These are phyloP conservation scores for Suillus americanus DNA, from an alignment of 768 basidiomycete species.

Conservation along the genomic window DNA sequence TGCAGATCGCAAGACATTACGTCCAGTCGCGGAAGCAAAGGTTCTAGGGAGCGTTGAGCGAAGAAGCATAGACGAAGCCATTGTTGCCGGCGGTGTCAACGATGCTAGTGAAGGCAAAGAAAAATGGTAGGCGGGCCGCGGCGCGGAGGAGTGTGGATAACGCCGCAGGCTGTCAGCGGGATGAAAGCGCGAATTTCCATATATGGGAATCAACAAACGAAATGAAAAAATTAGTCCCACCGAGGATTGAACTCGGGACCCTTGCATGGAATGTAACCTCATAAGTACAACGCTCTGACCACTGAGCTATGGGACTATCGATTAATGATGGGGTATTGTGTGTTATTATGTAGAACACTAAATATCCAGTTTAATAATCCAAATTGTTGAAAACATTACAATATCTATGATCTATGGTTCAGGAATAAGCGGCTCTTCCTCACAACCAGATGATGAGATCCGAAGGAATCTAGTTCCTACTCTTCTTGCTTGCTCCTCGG, in stretches of 20 bases:
- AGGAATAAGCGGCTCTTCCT: conserved; percentile 36
- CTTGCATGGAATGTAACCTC: conserved; percentile 54
- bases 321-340: accelerated
- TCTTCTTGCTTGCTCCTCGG: conserved; percentile 72
- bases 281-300: conserved; percentile 65
- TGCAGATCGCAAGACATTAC: conserved; percentile 39
- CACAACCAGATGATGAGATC: conserved; percentile 42
- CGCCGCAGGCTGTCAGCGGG: background rate
- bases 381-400: background rate
- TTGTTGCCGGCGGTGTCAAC: conserved; percentile 25
- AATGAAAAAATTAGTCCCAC: conserved; percentile 49
- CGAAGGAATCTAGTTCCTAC: conserved; percentile 71
- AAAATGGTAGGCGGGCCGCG: background rate
- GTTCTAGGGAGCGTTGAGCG: conserved; percentile 49
- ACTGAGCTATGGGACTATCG: conserved; percentile 57
- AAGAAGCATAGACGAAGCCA: conserved; percentile 51
- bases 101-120: background rate
- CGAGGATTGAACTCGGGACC: conserved; percentile 65
- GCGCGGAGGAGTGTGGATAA: background rate
- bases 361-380: background rate
- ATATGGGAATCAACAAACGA: conserved; percentile 6
- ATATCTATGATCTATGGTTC: conserved; percentile 26
- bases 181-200: background rate
- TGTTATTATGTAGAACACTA: background rate
- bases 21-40: conserved; percentile 36